phyloP scores from a whole-genome alignment of 2,329 filamentous ascomycete genomes.

The Balansia obtecta region DNA sequence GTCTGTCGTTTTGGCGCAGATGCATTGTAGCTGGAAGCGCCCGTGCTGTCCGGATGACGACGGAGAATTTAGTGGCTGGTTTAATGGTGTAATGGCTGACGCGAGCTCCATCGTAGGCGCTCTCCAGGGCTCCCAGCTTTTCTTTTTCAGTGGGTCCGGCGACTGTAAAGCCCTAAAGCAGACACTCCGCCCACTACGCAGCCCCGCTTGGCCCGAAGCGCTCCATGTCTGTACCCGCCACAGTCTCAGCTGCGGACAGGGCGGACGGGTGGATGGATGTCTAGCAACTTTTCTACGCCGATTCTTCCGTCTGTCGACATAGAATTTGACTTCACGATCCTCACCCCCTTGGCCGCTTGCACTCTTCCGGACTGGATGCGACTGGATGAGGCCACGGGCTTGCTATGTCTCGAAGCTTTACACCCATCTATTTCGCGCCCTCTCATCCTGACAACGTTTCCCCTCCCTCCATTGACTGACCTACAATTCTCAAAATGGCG shows the following conservation, averaged over 20 bases:
- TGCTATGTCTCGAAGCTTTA: not conserved
- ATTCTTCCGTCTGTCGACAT: not conserved
- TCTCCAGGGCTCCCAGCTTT: not conserved
- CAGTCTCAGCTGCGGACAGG: no score
- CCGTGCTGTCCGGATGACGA: no score
- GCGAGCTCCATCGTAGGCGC: no score
- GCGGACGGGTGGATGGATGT: no score
- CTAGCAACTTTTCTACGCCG: no score
- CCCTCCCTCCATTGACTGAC: not conserved
- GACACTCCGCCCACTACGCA: not conserved
- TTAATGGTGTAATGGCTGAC: no score
- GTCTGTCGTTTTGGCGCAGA: no score
- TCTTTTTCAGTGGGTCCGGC: not conserved
- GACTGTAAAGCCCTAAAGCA: not conserved
- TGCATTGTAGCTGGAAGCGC: no score
- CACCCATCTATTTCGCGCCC: not conserved
- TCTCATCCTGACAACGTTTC: not conserved
- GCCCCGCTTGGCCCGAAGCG: not conserved
- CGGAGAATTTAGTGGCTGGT: no score
- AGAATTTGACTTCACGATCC: not conserved
- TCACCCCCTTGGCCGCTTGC: no score
- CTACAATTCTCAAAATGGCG: constrained; percentile 12
- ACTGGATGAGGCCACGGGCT: no score
- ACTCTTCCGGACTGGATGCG: not conserved
- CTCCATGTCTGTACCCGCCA: no score